Conservation (phyloP, 768 basidiomycete species). For the Lactarius hengduanensis region DNA sequence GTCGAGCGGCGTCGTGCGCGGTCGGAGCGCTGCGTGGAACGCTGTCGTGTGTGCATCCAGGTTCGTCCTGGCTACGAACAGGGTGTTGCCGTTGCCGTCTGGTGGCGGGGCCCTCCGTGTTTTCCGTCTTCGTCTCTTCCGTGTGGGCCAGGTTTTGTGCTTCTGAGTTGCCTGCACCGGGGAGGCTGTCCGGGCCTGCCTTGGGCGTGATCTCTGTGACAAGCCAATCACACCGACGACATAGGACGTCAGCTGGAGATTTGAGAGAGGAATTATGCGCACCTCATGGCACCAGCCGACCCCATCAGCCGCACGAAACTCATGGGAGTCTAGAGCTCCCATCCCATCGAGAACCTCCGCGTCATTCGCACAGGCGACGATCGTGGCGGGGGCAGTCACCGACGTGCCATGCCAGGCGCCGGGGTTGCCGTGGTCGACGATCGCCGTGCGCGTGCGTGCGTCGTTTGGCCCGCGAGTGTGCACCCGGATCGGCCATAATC, state of each 20-base stretch:
- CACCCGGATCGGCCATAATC: no score
- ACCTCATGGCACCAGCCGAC: slow-evolving; percentile 69
- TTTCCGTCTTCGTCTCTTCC: slow-evolving; percentile 15
- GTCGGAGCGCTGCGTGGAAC: slow-evolving; percentile 45
- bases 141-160: neutral
- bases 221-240: no score
- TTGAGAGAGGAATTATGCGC: slow-evolving; percentile 45
- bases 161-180: slow-evolving; percentile 24
- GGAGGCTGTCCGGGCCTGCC: slow-evolving; percentile 17
- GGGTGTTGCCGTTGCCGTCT: neutral
- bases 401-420: slow-evolving; percentile 47
- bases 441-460: slow-evolving; percentile 51
- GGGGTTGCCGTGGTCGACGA: slow-evolving; percentile 86
- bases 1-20: slow-evolving; percentile 74
- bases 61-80: slow-evolving; percentile 35
- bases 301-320: slow-evolving; percentile 84
- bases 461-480: slow-evolving; percentile 18
- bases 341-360: slow-evolving; percentile 46
- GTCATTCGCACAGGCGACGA: slow-evolving; percentile 41
- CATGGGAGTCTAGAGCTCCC: slow-evolving; percentile 51
- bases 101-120: slow-evolving; percentile 15
- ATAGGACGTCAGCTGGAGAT: no score
- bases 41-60: slow-evolving; percentile 44
- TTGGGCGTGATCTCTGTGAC: slow-evolving; percentile 62
- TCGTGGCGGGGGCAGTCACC: no score